Base-by-base conservation (phyloP, 805 yeast genomes). In the Teunomyces kruisii region DNA sequence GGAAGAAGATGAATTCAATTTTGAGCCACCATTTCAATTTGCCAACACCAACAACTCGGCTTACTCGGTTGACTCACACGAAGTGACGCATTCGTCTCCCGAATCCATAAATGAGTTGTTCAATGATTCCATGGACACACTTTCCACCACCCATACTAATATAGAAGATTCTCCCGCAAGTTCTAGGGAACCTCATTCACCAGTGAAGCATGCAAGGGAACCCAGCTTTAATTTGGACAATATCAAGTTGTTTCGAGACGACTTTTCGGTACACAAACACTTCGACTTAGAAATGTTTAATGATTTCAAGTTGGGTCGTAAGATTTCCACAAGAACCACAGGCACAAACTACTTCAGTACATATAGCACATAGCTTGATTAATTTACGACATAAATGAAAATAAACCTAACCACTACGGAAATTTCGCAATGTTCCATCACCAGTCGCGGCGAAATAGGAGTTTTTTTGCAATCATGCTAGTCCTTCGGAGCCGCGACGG, bases 61-160 rank as follows among this genome's bases (percentile, higher is more conserved):
- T 32, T 47, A 39, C 42, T 46, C 57, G 16, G 46, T 56, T 15
- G 54, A 49, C 24, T 55, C 59, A n/a, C 39, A 19, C 26, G 37
- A 39, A 15, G 24, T 30, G 8, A 32, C 24, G 5, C 45, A 39
- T 6, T 47, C 51, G 29, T 48, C 50, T 10, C 52, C 56, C 10
- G 45, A 37, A 10, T 36, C 44, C 4, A 44, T 37, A 10, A 26
- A 36, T 13, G 50, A 44, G 30, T 16, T 55, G 42, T 54, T 61
- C 43, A 60, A 54, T 42, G 65, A 58, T 38, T 66, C 71, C 12
- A 45, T 48, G 47, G 52, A 48, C 39, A 53, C 61, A 3, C 46
- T 67, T 15, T 64, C 71, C 2, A 67, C 73, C 1, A 51, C 51
- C 16, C 65, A 63, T 9, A 67, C 70, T 9, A 52, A 56, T 7